Conservation (phyloP, 352 stramenopile species). For the Pilasporangium apinafurcum region DNA sequence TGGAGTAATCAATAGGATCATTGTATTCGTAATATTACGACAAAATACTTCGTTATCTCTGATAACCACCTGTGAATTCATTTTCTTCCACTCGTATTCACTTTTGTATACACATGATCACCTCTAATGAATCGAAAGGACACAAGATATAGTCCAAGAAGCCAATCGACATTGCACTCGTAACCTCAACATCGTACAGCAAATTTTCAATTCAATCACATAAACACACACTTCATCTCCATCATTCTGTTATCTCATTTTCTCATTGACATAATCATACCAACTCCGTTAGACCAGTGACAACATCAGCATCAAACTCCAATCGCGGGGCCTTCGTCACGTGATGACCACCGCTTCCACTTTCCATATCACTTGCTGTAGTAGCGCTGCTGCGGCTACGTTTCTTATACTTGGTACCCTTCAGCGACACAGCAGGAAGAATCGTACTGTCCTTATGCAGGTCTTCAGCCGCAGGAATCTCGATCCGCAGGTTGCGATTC, state of each 20-base stretch:
- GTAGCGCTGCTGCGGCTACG: constrained; percentile 18
- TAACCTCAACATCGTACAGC: no score
- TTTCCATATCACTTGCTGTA: background rate
- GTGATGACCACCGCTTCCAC: background rate
- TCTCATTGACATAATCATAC: no score
- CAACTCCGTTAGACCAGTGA: constrained; percentile 47
- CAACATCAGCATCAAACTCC: constrained; percentile 56
- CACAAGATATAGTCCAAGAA: background rate
- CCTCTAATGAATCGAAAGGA: background rate
- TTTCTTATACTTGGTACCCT: constrained; percentile 59
- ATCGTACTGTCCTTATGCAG: constrained; percentile 66
- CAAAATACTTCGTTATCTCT: no score
- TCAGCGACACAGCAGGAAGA: constrained; percentile 35
- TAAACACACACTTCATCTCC: no score
- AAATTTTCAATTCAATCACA: no score
- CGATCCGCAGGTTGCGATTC: constrained; percentile 59
- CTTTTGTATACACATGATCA: background rate
- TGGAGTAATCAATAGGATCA: no score
- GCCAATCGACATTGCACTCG: no score
- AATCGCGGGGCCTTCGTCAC: constrained; percentile 42
- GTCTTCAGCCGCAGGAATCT: constrained; percentile 67
- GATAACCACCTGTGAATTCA: no score
- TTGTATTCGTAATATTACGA: no score
- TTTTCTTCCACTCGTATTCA: no score
- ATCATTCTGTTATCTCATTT: no score